Evolutionary conservation across 257 asterid genomes (phyloP).

Genomic region (Petunia secreta): DNA sequence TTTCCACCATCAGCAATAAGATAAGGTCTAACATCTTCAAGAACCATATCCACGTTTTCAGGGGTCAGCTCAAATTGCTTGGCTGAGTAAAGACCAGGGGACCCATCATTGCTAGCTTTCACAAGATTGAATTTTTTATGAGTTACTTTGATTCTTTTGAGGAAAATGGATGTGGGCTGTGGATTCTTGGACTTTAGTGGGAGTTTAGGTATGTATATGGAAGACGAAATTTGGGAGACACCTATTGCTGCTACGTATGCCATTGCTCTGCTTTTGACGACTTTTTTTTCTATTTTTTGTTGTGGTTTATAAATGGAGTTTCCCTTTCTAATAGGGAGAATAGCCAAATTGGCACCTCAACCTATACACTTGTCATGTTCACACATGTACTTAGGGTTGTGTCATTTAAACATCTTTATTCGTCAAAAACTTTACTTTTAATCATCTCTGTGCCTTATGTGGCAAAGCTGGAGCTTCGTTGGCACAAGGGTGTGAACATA

Average conservation of each 20-base stretch:
- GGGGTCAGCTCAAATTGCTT: slow-evolving; percentile 73
- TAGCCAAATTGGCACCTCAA: no score
- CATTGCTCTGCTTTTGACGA: slow-evolving; percentile 24
- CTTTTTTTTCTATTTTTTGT: not conserved
- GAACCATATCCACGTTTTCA: slow-evolving; percentile 82
- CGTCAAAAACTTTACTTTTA: no score
- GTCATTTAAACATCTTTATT: no score
- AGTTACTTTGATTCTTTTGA: slow-evolving; percentile 29
- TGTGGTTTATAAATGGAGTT: not conserved
- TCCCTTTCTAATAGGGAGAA: no score
- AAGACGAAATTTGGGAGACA: slow-evolving; percentile 24
- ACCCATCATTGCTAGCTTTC: slow-evolving; percentile 50
- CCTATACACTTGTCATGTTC: no score
- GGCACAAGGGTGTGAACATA: no score
- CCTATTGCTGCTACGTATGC: slow-evolving; percentile 44
- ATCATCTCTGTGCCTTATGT: no score
- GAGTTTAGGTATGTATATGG: not conserved
- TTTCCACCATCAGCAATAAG: slow-evolving; percentile 92
- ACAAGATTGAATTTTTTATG: slow-evolving; percentile 33
- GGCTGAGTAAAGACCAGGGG: slow-evolving; percentile 73
- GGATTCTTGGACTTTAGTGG: slow-evolving; percentile 15
- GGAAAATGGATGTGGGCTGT: slow-evolving; percentile 17
- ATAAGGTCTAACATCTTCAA: slow-evolving; percentile 86
- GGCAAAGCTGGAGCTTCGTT: no score
- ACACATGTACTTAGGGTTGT: no score